Evolutionary conservation across 176 grass and related monocot genomes (phyloP), one percentile per base, ranked within the genome.

Genomic region (Oryza brachyantha): DNA sequence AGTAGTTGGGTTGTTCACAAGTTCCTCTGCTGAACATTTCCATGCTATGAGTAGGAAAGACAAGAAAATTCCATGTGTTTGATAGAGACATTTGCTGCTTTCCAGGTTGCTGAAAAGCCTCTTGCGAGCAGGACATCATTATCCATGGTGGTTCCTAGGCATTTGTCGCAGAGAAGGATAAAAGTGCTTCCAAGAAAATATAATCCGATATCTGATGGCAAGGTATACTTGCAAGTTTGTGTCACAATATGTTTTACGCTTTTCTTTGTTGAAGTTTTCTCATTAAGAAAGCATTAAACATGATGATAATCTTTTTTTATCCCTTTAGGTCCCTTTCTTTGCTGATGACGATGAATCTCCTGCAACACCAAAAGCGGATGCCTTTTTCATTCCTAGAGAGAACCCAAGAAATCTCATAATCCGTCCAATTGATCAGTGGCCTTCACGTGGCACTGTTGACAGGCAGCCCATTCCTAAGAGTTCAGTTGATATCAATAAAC

Each of bases 111-210:
- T 83, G 95, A 98, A 52, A 98, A 94, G 70, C 72, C 87, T 66
- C 77, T 86, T 94, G 64, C 68, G 8, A 74, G 83, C 61, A 92
- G 85, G 88, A 83, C 85, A 73, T 85, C 85, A 73, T 85, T 91
- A 37, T 70, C 92, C 7, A 80, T 90, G 84, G 71, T 78, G 66
- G 92, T 90, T 86, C 92, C 95, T 61, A 87, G 95, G 54, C 89
- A 94, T 85, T 85, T 90, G 37, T 94, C 87, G 68, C 92, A 92
- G 85, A 94, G 95, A 79, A 98, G 92, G 70, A 98, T 94, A 83
- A 94, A 88, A 68, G 41, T 94, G 83, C 83, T 76, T 19, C 87
- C 89, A 48, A 82, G 91, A 68, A 94, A 88, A 92, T 98, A 92
- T 83, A 76, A 85, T 80, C 73, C 87, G 8, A 83, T 88, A 85